phyloP scores from a whole-genome alignment of 495 filamentous ascomycete genomes.

The Annulohypoxylon maeteangense region DNA sequence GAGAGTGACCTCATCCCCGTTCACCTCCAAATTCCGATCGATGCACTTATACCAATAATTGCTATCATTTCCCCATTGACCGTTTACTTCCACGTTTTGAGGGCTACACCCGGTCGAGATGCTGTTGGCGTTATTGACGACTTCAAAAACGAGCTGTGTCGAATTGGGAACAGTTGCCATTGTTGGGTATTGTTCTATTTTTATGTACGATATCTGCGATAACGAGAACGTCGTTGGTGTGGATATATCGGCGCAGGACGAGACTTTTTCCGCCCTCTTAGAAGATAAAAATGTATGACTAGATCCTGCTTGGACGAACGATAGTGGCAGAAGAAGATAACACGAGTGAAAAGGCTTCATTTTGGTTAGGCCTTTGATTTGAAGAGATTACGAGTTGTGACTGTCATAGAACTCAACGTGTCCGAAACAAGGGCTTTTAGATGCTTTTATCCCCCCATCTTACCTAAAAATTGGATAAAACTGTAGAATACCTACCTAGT shows the following conservation, averaged over 20 bases:
- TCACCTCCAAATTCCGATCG: slow-evolving; percentile 23
- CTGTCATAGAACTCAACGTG: neutral
- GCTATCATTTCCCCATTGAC: slow-evolving; percentile 29
- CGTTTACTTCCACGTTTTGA: slow-evolving; percentile 12
- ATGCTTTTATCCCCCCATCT: slow-evolving; percentile 5
- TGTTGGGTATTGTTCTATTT: slow-evolving; percentile 1
- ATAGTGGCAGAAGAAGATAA: slow-evolving; percentile 5
- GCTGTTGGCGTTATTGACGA: slow-evolving; percentile 36
- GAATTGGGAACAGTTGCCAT: slow-evolving; percentile 19
- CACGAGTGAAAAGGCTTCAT: neutral
- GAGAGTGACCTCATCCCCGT: slow-evolving; percentile 24
- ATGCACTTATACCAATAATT: slow-evolving; percentile 29
- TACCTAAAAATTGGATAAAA: slow-evolving; percentile 12
- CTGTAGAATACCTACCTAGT: no score
- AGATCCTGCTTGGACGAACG: neutral
- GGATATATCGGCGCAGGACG: slow-evolving; percentile 24
- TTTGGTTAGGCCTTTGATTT: neutral
- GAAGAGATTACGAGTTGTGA: neutral
- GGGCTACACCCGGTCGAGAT: slow-evolving; percentile 29
- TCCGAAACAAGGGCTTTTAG: neutral
- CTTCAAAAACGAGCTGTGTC: slow-evolving; percentile 39
- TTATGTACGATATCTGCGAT: slow-evolving; percentile 18
- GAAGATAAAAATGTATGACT: neutral
- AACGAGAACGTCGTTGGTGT: slow-evolving; percentile 33
- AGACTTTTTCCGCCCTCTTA: neutral